phyloP scores from a whole-genome alignment of 108 stramenopile species.

The Fragilaria crotonensis region DNA sequence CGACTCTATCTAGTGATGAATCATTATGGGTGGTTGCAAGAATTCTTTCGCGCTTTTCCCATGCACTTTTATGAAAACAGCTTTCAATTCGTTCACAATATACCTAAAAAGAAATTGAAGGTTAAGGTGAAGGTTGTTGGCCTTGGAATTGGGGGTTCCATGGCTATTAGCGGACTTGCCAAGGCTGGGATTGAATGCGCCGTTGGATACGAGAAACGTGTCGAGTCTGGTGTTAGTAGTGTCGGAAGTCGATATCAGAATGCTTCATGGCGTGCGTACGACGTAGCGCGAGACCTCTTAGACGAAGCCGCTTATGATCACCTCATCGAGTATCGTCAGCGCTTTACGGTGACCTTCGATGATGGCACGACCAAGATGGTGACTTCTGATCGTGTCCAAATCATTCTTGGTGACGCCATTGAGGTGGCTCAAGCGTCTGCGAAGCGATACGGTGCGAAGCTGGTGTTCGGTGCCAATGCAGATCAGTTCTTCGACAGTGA shows the following conservation, averaged over 20 bases:
- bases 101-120: constrained; percentile 18
- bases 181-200: constrained; percentile 15
- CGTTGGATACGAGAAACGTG: constrained; percentile 23
- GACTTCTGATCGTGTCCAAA: constrained; percentile 21
- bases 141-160: constrained; percentile 22
- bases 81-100: constrained; percentile 23
- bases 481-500: neutral
- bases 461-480: constrained; percentile 9
- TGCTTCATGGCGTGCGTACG: constrained; percentile 28
- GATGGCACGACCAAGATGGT: constrained; percentile 14
- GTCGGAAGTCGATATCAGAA: constrained; percentile 25
- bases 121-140: constrained; percentile 31
- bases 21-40: constrained; percentile 25
- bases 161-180: constrained; percentile 24
- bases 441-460: constrained; percentile 18
- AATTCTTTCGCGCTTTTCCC: constrained; percentile 23
- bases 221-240: constrained; percentile 15
- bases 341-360: constrained; percentile 22
- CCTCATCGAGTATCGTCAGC: constrained; percentile 21
- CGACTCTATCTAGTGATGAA: constrained; percentile 20
- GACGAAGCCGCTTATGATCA: constrained; percentile 21
- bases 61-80: constrained; percentile 31
- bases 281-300: constrained; percentile 19
- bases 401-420: constrained; percentile 23
- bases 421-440: constrained; percentile 20